Evolutionary conservation across 106 monocot species (phyloP).

Genomic region (Dendrobium officinale): DNA sequence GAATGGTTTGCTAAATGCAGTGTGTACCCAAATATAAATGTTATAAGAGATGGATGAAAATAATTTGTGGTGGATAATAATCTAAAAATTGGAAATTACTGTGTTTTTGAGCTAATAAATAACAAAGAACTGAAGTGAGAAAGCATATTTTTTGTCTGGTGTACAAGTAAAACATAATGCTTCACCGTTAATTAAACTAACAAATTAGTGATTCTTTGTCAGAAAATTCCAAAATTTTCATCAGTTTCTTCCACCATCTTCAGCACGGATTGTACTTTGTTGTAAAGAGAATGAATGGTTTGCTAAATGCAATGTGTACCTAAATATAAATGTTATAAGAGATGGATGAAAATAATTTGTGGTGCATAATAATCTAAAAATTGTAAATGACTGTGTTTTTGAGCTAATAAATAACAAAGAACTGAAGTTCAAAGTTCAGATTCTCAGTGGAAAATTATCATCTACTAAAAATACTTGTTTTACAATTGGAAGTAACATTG

Average conservation of each 20-base stretch:
- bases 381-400: constrained; percentile 50
- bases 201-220: neutral
- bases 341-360: constrained; percentile 34
- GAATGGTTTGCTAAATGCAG: constrained; percentile 29
- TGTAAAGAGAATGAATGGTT: constrained; percentile 24
- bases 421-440: constrained; percentile 30
- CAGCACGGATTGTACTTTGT: constrained; percentile 4
- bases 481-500: neutral
- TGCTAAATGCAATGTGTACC: constrained; percentile 26
- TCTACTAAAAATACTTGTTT: neutral
- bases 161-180: too few species aligned
- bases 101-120: constrained; percentile 49
- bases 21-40: constrained; percentile 8
- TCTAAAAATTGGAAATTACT: constrained; percentile 41
- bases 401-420: constrained; percentile 36
- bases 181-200: too few species aligned
- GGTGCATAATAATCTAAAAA: constrained; percentile 29
- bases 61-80: constrained; percentile 36
- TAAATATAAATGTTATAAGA: constrained; percentile 6
- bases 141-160: too few species aligned
- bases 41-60: constrained; percentile 26
- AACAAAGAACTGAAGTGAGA: constrained; percentile 11
- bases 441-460: constrained; percentile 28
- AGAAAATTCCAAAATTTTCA: constrained; percentile 38
- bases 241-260: constrained; percentile 16